These are phyloP conservation scores for Pseudogymnoascus destructans DNA, from an alignment of 2,329 filamentous ascomycete genomes.

Conservation along the genomic window DNA sequence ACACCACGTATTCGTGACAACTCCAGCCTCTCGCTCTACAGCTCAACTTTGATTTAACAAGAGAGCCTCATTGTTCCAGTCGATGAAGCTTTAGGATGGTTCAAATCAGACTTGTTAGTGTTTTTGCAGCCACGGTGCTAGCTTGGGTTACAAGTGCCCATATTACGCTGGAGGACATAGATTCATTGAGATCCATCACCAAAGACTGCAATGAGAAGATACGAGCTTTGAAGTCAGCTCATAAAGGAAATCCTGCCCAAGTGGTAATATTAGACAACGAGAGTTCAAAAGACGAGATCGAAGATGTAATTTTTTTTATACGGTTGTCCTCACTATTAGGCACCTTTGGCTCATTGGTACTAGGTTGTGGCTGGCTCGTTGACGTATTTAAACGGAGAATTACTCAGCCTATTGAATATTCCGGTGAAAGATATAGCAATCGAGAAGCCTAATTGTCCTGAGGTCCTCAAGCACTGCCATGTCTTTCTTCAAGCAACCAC, in stretches of 20 bases:
- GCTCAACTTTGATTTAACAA: background rate
- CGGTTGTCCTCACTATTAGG: slow-evolving; percentile 4
- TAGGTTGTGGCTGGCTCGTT: slow-evolving; percentile 8
- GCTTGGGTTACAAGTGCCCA: background rate
- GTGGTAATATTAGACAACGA: background rate
- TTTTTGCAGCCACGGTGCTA: background rate
- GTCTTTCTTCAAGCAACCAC: slow-evolving; percentile 20
- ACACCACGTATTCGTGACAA: background rate
- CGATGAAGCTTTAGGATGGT: background rate
- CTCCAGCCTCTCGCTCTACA: background rate
- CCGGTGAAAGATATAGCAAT: background rate
- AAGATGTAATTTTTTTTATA: slow-evolving; percentile 18
- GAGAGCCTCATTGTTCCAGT: background rate
- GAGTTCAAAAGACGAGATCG: slow-evolving; percentile 14
- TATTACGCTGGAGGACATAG: background rate
- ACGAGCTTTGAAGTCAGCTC: background rate
- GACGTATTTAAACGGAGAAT: slow-evolving; percentile 1
- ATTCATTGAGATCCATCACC: slow-evolving; percentile 1
- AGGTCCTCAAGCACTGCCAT: slow-evolving; percentile 19
- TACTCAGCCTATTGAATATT: slow-evolving; percentile 12
- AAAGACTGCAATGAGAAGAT: background rate
- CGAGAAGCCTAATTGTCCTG: slow-evolving; percentile 11
- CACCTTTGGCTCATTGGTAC: slow-evolving; percentile 9
- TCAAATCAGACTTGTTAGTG: background rate
- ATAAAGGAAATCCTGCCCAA: background rate